phyloP scores from a whole-genome alignment of 768 basidiomycete genomes.

The Russula ochroleuca region DNA sequence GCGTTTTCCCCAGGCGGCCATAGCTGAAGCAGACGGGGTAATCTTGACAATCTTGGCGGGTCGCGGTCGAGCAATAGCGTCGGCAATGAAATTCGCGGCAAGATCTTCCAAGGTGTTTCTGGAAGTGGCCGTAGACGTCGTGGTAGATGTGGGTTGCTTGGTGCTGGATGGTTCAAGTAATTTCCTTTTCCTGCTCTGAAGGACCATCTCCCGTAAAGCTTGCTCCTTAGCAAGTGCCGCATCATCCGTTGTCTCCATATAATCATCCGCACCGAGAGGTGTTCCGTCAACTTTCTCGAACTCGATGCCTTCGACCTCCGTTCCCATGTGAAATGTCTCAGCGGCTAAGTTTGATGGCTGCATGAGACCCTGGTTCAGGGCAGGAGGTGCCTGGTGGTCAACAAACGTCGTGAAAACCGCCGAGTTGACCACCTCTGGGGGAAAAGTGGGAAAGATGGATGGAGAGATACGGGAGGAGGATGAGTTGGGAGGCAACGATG shows the following conservation, averaged over 20 bases:
- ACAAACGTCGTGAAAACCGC: neutral
- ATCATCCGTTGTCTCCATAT: conserved; percentile 3
- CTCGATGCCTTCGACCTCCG: neutral
- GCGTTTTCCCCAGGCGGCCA: conserved; percentile 43
- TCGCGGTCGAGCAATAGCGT: conserved; percentile 21
- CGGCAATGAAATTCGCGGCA: conserved; percentile 17
- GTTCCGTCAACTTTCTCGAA: neutral
- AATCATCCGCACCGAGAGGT: neutral
- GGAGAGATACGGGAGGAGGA: neutral
- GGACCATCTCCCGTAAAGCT: conserved; percentile 29
- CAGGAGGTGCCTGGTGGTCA: neutral
- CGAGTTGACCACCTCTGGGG: neutral
- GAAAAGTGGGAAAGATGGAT: neutral
- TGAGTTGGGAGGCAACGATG: neutral
- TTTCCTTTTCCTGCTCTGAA: conserved; percentile 39
- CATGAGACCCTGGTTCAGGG: neutral
- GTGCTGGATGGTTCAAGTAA: conserved; percentile 28
- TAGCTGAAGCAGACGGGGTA: conserved; percentile 25
- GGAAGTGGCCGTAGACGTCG: conserved; percentile 18
- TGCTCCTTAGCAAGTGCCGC: conserved; percentile 44
- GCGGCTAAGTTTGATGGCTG: neutral
- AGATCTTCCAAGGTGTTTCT: conserved; percentile 12
- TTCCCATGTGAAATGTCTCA: neutral
- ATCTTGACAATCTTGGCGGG: conserved; percentile 24
- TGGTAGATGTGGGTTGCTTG: conserved; percentile 37